Conservation (phyloP, 306 rosid species). For the Gillenia trifoliata region DNA sequence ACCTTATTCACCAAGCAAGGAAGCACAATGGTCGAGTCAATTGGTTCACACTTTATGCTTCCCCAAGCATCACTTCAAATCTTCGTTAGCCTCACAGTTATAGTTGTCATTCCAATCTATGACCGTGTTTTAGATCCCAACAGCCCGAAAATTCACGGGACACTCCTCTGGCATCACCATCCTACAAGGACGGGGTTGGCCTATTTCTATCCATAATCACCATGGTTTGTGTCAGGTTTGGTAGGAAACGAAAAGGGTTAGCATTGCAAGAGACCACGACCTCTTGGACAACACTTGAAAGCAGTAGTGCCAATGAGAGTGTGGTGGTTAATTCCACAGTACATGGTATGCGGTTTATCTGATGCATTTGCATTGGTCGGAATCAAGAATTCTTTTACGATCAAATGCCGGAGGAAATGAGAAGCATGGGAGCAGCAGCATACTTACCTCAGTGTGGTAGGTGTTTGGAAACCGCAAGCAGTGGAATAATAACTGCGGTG, state of each 20-base stretch:
- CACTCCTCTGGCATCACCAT: constrained; percentile 61
- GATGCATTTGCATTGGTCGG: too few species aligned
- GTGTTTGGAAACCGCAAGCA: constrained; percentile 53
- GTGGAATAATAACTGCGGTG: constrained; percentile 33
- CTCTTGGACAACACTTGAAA: constrained; percentile 41
- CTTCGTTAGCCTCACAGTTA: constrained; percentile 41
- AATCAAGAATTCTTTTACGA: constrained; percentile 64
- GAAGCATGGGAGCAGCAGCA: constrained; percentile 80
- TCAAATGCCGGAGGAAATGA: constrained; percentile 56
- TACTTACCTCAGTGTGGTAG: constrained; percentile 46
- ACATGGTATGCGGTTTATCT: too few species aligned
- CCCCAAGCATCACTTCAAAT: constrained; percentile 69
- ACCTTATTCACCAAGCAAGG: constrained; percentile 69
- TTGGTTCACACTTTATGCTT: constrained; percentile 44
- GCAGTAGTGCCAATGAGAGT: too few species aligned
- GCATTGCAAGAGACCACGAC: constrained; percentile 26
- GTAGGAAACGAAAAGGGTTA: constrained; percentile 58
- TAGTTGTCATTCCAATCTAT: too few species aligned
- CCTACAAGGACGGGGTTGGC: constrained; percentile 56
- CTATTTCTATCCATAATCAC: constrained; percentile 44
- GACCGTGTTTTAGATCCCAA: constrained; percentile 51
- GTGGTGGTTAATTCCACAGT: too few species aligned
- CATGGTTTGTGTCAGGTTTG: constrained; percentile 47
- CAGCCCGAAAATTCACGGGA: constrained; percentile 37
- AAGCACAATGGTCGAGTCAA: constrained; percentile 42